Base-by-base conservation (phyloP, 495 filamentous ascomycete genomes). In the Podospora appendiculata region DNA sequence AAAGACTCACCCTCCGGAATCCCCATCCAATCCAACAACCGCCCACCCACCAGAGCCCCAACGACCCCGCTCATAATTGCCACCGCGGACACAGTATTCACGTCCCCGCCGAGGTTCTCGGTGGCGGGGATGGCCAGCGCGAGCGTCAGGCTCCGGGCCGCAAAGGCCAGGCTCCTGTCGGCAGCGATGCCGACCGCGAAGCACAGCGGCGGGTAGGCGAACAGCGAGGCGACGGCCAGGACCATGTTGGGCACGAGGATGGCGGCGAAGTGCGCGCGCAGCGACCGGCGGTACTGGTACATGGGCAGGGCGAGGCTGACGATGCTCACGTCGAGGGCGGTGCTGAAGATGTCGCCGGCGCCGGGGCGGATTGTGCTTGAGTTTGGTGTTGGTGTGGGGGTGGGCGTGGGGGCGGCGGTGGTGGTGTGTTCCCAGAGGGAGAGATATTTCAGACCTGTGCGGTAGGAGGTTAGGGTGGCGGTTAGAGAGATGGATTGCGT, bases 261-360 rank as follows among this genome's bases (percentile, higher is more conserved):
- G 17, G 66, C 60, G 18, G 69, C 63, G 51, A 80, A 71, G 56
- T 79, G 75, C 25, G 62, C 60, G 41, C 56, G 54, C 3, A 81
- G 70, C 60, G 79, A 70, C 13, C 66, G 57, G 5, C 77, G 73
- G 57, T 80, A 78, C 10, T 67, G 65, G 58, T 75, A 79, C 71
- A 80, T 79, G 0, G 79, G 76, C 9, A 81, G 60, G 6, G 78
- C 77, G 8, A 82, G 70, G 1, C 76, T 63, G 6, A 82, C 70
- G 54, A 82, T 80, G 48, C 67, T 68, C 0, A 74, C 75, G 61
- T 82, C 75, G 3, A 81, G 64, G 14, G 73, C 51, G 41, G 65
- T 71, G 45, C 67, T 54, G 49, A 80, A 69, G 38, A 81, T 51
- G 50, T 81, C 76, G 13, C 75, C 77, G 3, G 76, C 77, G 5